phyloP scores from a whole-genome alignment of 2,329 filamentous ascomycete genomes.

The Neofusicoccum umdonicola region DNA sequence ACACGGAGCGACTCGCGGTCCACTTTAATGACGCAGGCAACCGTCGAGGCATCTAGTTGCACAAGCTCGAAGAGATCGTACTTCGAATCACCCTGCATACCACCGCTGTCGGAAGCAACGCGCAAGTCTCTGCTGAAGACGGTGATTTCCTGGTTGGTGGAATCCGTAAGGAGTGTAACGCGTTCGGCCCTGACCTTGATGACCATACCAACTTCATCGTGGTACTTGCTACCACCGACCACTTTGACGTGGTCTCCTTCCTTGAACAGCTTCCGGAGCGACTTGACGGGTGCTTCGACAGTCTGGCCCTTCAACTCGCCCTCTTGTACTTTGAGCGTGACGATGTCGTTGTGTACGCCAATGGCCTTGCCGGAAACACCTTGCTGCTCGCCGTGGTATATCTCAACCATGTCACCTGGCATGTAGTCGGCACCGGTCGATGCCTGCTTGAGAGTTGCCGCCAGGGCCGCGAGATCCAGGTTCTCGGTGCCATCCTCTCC shows the following conservation, averaged over 20 bases:
- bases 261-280: conserved; percentile 86
- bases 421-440: conserved; percentile 80
- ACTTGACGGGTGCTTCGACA: conserved; percentile 90
- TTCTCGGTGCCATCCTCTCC: conserved; percentile 91
- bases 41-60: conserved; percentile 86
- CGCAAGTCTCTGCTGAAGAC: conserved; percentile 97
- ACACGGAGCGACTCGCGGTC: conserved; percentile 89
- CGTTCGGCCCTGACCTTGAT: conserved; percentile 90
- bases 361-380: conserved; percentile 83
- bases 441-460: conserved; percentile 82
- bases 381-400: conserved; percentile 92
- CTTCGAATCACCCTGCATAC: conserved; percentile 78
- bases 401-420: conserved; percentile 92
- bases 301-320: conserved; percentile 78
- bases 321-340: conserved; percentile 80
- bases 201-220: conserved; percentile 95
- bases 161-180: conserved; percentile 89
- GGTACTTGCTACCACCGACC: conserved; percentile 89
- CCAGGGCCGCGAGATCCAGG: conserved; percentile 85
- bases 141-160: conserved; percentile 88
- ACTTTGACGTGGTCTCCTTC: conserved; percentile 98
- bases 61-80: conserved; percentile 92
- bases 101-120: conserved; percentile 88
- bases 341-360: conserved; percentile 86
- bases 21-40: conserved; percentile 90